These are phyloP conservation scores for Erucastrum elatum DNA, from an alignment of 345 rosid genomes.

Conservation along the genomic window DNA sequence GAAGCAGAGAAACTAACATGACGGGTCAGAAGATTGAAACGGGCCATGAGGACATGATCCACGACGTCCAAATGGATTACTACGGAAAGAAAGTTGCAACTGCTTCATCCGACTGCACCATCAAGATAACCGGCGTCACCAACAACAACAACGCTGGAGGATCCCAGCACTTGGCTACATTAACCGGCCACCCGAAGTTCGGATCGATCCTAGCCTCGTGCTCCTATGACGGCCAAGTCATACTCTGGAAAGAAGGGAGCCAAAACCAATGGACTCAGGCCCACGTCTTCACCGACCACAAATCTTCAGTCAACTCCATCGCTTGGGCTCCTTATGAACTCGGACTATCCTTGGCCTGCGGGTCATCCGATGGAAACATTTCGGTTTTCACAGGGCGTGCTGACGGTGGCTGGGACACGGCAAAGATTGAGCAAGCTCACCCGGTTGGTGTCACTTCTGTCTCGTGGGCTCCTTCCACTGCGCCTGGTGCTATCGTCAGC, in stretches of 20 bases:
- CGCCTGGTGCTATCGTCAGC: slow-evolving; percentile 59
- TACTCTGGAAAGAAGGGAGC: slow-evolving; percentile 69
- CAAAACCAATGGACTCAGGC: slow-evolving; percentile 65
- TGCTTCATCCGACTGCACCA: slow-evolving; percentile 62
- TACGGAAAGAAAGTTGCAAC: slow-evolving; percentile 69
- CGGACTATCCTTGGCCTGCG: slow-evolving; percentile 65
- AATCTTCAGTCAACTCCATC: slow-evolving; percentile 65
- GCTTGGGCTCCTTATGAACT: slow-evolving; percentile 73
- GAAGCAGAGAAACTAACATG: slow-evolving; percentile 42
- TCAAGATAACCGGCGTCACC: slow-evolving; percentile 55
- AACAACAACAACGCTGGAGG: slow-evolving; percentile 49
- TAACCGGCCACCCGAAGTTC: slow-evolving; percentile 65
- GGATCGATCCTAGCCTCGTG: slow-evolving; percentile 64
- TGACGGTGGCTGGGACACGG: slow-evolving; percentile 67
- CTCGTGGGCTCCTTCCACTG: slow-evolving; percentile 65
- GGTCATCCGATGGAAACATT: slow-evolving; percentile 69
- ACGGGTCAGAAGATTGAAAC: slow-evolving; percentile 63
- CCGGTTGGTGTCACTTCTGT: slow-evolving; percentile 71
- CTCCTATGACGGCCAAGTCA: slow-evolving; percentile 71
- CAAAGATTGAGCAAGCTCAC: slow-evolving; percentile 63
- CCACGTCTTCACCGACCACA: slow-evolving; percentile 61
- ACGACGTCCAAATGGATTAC: slow-evolving; percentile 70
- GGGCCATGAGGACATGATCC: slow-evolving; percentile 61
- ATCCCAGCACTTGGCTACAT: slow-evolving; percentile 56
- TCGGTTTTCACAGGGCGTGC: slow-evolving; percentile 59